Evolutionary conservation across 768 basidiomycete species (phyloP), one percentile per base, ranked within the genome.

Genomic region (Lentinula sp.): DNA sequence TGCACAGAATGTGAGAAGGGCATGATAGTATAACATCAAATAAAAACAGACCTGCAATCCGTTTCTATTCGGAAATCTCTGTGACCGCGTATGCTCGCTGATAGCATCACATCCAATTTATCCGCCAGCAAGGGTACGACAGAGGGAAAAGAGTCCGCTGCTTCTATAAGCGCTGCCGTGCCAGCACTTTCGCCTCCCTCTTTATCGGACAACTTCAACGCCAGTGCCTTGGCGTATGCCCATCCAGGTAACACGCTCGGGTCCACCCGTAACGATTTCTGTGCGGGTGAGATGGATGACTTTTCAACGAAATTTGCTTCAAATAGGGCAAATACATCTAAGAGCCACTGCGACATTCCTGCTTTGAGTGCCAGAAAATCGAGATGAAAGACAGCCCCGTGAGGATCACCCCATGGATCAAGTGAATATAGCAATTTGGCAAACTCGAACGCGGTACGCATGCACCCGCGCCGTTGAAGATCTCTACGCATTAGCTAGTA

Each of bases 401-500:
- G 95, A 0, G 95, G 95, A 67, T 96, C 95, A n/a, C 77, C 79
- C 75, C 83, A 82, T 0, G 95, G 93, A 68, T 97, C 94, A 0
- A 98, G 79, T 8, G 87, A 84, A 61, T 90, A 87, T 56, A 98
- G 76, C 2, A 98, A 80, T n/a, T 90, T 83, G 0, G 92, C 86
- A 66, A 94, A 95, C 69, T 97, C 94, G 72, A 97, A 96, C 0
- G 93, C 85, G 0, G 96, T 94, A 16, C 93, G 83, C 57, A 88
- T 83, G 66, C 93, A 93, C 0, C 96, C 97, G 43, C 96, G 78
- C n/a, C 93, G 85, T 61, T 91, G 88, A 4, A 97, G 79, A 64
- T 95, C 90, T 8, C 91, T 94, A 64, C 6, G 23, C 41, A 36
- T 18, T 16, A 8, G 50, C 28, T 51, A 28, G 35, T 36, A 51